Percentiles rank a stretch among this genome's conserved stretches.
These are phyloP conservation scores for Suillus placidus DNA, from an alignment of 768 basidiomycete genomes.

Conservation along the genomic window DNA sequence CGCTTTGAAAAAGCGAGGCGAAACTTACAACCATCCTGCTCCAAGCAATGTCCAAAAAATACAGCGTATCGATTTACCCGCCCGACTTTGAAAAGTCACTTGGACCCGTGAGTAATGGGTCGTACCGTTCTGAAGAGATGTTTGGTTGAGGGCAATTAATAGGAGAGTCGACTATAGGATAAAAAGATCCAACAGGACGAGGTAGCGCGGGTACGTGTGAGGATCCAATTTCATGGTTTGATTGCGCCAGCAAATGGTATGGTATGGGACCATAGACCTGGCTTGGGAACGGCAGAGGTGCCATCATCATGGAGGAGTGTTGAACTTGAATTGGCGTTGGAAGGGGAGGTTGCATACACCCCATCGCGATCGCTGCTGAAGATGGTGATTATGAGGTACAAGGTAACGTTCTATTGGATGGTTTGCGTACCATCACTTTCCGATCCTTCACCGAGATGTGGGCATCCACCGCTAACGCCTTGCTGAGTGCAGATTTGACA, in stretches of 20 bases:
- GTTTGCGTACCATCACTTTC: conserved; percentile 26
- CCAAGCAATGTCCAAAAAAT: background rate
- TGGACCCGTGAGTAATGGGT: conserved; percentile 19
- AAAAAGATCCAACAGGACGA: conserved; percentile 36
- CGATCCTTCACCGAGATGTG: conserved; percentile 38
- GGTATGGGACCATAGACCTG: conserved; percentile 31
- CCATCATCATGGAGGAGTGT: conserved; percentile 21
- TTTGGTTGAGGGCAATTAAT: conserved; percentile 30
- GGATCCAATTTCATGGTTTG: conserved; percentile 13
- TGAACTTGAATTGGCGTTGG: conserved; percentile 20
- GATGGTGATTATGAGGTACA: conserved; percentile 17
- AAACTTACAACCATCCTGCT: background rate
- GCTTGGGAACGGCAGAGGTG: conserved; percentile 24
- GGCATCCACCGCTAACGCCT: conserved; percentile 49
- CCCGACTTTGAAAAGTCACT: conserved; percentile 4
- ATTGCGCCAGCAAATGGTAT: conserved; percentile 33
- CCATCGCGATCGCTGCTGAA: conserved; percentile 3
- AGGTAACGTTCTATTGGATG: background rate
- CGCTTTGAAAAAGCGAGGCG: background rate
- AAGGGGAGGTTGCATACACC: conserved; percentile 10
- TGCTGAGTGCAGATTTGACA: conserved; percentile 48
- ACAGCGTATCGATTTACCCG: background rate
- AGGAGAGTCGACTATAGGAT: conserved; percentile 44
- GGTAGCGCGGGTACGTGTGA: conserved; percentile 22
- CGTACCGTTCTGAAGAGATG: conserved; percentile 38